Evolutionary conservation across 1,139 yeast genomes (phyloP).

Genomic region (Schizosaccharomyces versatilis): DNA sequence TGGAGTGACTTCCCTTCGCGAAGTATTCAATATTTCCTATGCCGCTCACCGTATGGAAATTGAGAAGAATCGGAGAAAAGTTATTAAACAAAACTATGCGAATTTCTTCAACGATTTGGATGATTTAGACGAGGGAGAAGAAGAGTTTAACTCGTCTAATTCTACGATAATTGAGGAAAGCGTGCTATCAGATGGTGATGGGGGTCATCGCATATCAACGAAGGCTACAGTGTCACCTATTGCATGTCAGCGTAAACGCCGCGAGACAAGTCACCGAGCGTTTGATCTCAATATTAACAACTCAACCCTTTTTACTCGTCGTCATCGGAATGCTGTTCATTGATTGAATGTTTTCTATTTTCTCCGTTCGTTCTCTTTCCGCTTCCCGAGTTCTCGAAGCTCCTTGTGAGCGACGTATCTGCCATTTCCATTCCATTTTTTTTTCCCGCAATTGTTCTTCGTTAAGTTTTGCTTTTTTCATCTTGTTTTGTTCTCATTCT

Average conservation of each 20-base stretch:
- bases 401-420: too few species aligned
- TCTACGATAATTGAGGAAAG: constrained; percentile 10
- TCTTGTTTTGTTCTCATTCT: too few species aligned
- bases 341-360: too few species aligned
- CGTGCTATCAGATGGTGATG: constrained; percentile 13
- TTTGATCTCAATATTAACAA: neutral
- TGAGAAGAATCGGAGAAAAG: constrained; percentile 33
- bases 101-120: constrained; percentile 16
- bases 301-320: neutral
- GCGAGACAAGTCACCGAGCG: neutral
- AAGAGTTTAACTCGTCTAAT: constrained; percentile 13
- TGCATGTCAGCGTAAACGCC: neutral
- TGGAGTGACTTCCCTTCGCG: constrained; percentile 77
- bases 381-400: too few species aligned
- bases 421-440: too few species aligned
- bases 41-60: constrained; percentile 89
- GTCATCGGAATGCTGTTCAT: neutral
- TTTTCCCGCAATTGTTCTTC: too few species aligned
- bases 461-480: too few species aligned
- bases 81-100: constrained; percentile 6
- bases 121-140: constrained; percentile 20
- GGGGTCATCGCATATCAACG: constrained; percentile 8
- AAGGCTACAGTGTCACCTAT: too few species aligned
- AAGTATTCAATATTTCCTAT: constrained; percentile 82
- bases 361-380: too few species aligned